phyloP scores from a whole-genome alignment of 257 asterid species.

The Oldenlandia corymbosa region DNA sequence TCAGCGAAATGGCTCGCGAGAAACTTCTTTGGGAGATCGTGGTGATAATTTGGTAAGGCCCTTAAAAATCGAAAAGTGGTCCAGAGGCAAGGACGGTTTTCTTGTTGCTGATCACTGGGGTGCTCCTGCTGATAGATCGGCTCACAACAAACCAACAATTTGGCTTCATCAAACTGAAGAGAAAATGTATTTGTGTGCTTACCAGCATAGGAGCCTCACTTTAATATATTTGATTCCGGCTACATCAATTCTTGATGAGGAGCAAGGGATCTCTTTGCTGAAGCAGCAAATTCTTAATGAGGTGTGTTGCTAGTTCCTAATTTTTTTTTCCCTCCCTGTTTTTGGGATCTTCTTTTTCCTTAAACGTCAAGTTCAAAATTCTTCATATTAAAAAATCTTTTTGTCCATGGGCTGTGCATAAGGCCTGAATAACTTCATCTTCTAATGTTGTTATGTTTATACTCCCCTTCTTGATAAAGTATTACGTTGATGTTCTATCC shows the following conservation, averaged over 20 bases:
- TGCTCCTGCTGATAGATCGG: constrained; percentile 47
- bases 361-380: neutral
- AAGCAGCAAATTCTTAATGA: constrained; percentile 79
- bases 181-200: constrained; percentile 73
- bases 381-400: neutral
- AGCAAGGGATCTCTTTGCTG: constrained; percentile 66
- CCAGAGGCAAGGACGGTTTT: constrained; percentile 81
- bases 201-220: constrained; percentile 81
- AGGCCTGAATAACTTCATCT: too few relatives aligned
- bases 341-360: neutral
- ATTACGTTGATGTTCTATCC: neutral
- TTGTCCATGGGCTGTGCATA: neutral
- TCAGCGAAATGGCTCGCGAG: constrained; percentile 45
- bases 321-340: neutral
- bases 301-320: constrained; percentile 35
- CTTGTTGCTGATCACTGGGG: constrained; percentile 91
- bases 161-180: constrained; percentile 74
- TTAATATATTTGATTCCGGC: constrained; percentile 70
- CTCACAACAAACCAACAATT: constrained; percentile 55
- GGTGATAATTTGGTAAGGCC: constrained; percentile 79
- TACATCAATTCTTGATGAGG: constrained; percentile 61
- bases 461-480: neutral
- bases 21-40: constrained; percentile 47
- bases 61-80: constrained; percentile 80
- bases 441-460: neutral